Evolutionary conservation across 805 yeast species (phyloP), one percentile per base, ranked within the genome.

Genomic region (Candida sonorensis): DNA sequence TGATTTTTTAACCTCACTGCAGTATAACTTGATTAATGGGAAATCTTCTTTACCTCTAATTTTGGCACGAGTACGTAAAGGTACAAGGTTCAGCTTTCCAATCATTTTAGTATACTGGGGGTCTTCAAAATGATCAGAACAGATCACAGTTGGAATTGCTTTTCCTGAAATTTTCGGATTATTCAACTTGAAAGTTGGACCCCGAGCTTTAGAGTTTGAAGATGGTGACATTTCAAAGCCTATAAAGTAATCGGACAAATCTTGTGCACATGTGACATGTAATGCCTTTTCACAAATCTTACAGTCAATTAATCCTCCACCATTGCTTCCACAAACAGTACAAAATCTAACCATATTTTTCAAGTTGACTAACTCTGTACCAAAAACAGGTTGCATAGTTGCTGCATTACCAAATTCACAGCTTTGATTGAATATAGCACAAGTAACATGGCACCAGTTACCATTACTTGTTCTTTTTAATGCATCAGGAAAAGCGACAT

Each of bases 361-460:
- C n/a, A 50, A 38, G n/a, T 60, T 39, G 3, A 54, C 34, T 7
- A 50, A 23, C 15, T 50, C 59, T 0, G 64, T 45, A 3, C 73
- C 72, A 16, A 55, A 44, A 7, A 69, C 54, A 0, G 78, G 79
- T 40, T 75, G 78, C 40, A 77, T 30, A 10, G 55, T 27, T 14
- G 48, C 37, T 1, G 62, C 21, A 39, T 66, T 59, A 0, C 66
- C 74, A 48, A 67, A 73, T 18, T 53, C 55, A 5, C 68, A 50
- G n/a, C 61, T 57, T 4, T 69, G 56, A 18, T 62, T 59, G 49
- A 77, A 77, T 0, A 81, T 30, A 0, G 88, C 78, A 57, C 97
- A 87, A 3, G 72, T 39, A 3, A 80, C 59, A 60, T 87, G 96
- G 21, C 77, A 75, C 96, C 96, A 87, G 36, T 67, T 64, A 1